Percentiles rank a stretch among this genome's conserved stretches.
Evolutionary conservation across 192 early-diverging fungal genomes (phyloP).

Genomic region (Funneliformis mosseae): DNA sequence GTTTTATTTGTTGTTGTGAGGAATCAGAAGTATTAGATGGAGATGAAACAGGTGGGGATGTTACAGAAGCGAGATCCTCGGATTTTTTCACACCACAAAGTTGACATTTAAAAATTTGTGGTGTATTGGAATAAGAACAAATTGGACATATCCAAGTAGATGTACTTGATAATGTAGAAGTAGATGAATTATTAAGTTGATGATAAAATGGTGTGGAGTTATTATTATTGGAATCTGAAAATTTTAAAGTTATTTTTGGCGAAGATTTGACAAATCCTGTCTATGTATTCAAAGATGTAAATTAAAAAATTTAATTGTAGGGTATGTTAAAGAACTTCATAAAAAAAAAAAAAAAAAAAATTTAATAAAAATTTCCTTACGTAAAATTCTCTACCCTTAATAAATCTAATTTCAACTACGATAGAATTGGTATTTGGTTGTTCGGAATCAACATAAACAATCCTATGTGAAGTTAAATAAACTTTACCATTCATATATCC

Average conservation of each 20-base stretch:
- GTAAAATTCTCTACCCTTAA: conserved; percentile 52
- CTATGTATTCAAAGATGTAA: conserved; percentile 21
- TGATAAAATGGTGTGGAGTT: conserved; percentile 2
- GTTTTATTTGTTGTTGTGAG: background rate
- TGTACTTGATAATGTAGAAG: conserved; percentile 23
- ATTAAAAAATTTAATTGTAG: background rate
- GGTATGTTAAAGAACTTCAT: background rate
- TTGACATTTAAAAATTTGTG: conserved; percentile 47
- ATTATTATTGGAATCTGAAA: conserved; percentile 29
- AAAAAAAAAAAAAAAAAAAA: background rate
- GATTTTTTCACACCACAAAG: conserved; percentile 60
- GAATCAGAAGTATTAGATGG: background rate
- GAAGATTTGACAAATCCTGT: conserved; percentile 64
- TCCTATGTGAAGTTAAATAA: conserved; percentile 72
- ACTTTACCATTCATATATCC: conserved; percentile 73
- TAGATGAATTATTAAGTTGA: background rate
- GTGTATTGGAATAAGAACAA: conserved; percentile 54
- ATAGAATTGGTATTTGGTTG: conserved; percentile 59
- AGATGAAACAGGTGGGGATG: background rate
- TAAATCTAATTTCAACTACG: conserved; percentile 49
- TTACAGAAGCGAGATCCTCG: background rate
- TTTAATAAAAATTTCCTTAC: conserved; percentile 35
- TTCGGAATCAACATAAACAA: conserved; percentile 79
- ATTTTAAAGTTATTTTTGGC: conserved; percentile 47
- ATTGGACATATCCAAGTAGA: conserved; percentile 56